Conservation (phyloP, 2,329 filamentous ascomycete species). For the Aschersonia sp. region DNA sequence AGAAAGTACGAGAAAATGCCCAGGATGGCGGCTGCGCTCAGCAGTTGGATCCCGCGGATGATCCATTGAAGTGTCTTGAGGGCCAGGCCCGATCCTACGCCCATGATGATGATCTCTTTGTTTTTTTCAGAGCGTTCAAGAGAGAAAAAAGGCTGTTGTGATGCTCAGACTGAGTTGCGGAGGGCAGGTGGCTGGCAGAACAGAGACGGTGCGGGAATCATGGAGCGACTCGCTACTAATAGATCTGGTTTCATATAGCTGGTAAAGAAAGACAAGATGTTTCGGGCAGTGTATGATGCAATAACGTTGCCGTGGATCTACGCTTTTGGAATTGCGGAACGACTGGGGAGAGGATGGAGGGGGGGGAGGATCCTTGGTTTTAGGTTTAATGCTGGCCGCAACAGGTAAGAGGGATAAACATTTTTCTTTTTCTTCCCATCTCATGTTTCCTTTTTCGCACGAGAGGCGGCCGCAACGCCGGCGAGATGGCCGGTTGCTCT, state of each 20-base stretch:
- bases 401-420: not conserved
- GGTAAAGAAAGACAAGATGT: not conserved
- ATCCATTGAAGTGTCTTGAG: slow-evolving; percentile 57
- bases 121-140: too few relatives aligned
- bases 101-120: slow-evolving; percentile 9
- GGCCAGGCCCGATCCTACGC: slow-evolving; percentile 25
- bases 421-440: not conserved
- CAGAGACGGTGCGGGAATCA: too few relatives aligned
- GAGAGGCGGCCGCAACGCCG: too few relatives aligned
- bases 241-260: not conserved
- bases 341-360: not conserved
- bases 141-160: too few relatives aligned
- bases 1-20: slow-evolving; percentile 79
- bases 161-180: too few relatives aligned
- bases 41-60: slow-evolving; percentile 60
- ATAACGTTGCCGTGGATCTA: not conserved
- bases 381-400: not conserved
- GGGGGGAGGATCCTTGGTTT: not conserved
- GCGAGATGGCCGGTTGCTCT: not conserved
- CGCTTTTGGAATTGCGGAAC: not conserved
- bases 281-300: slow-evolving; percentile 1
- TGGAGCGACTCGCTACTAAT: not conserved
- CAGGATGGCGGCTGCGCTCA: slow-evolving; percentile 58
- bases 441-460: not conserved
- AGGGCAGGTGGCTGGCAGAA: too few relatives aligned